A percentile compares a stretch with the other conserved stretches of the same genome.
phyloP scores from a whole-genome alignment of 2,329 filamentous ascomycete genomes.

The Fusarium zealandicum region DNA sequence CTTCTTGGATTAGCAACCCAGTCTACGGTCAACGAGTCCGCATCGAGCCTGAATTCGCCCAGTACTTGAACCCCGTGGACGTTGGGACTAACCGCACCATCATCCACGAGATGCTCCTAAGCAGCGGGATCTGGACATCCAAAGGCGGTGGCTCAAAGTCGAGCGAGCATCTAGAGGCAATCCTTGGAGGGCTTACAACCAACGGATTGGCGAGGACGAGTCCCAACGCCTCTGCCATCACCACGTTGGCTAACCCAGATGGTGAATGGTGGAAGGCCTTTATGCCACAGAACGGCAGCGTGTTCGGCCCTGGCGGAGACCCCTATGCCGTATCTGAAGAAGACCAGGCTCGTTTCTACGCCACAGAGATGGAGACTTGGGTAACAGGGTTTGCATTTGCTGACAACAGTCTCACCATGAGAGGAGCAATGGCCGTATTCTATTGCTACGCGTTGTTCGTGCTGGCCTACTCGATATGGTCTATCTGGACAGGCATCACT shows the following conservation, averaged over 20 bases:
- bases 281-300: conserved; percentile 22
- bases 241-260: conserved; percentile 3
- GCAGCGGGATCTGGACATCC: conserved; percentile 21
- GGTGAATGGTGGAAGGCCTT: conserved; percentile 34
- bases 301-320: conserved; percentile 27
- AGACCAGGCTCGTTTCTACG: conserved; percentile 9
- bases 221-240: conserved; percentile 15
- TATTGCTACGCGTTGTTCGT: conserved; percentile 10
- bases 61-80: conserved; percentile 26
- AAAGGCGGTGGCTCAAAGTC: conserved; percentile 18
- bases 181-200: conserved; percentile 17
- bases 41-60: conserved; percentile 22
- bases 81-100: conserved; percentile 8
- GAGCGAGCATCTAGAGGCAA: conserved; percentile 19
- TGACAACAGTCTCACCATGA: conserved; percentile 17
- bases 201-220: conserved; percentile 25
- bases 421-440: conserved; percentile 10
- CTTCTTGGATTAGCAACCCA: conserved; percentile 25
- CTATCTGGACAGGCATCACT: conserved; percentile 14
- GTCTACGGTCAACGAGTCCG: conserved; percentile 25
- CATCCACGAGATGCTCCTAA: conserved; percentile 31
- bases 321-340: conserved; percentile 20
- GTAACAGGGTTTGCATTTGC: conserved; percentile 31
- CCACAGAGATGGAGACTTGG: conserved; percentile 32
- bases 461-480: conserved; percentile 10